Evolutionary conservation across 2,329 filamentous ascomycete species (phyloP).

Genomic region (Fusarium armeniacum): DNA sequence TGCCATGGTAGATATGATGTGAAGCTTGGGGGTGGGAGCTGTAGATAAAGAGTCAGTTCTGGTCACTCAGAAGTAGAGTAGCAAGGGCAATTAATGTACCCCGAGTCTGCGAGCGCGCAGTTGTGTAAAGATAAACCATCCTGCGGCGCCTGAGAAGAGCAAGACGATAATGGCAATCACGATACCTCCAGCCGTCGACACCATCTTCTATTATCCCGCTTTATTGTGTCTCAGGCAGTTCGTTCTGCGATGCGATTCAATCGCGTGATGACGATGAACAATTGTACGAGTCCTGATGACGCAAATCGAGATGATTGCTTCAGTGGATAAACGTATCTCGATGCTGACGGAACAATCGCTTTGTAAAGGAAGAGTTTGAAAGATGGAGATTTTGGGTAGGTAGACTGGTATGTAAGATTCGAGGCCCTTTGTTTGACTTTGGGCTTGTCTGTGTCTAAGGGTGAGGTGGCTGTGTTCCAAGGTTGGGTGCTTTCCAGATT

Average conservation of each 20-base stretch:
- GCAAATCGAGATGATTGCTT: constrained; percentile 13
- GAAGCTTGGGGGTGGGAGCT: constrained; percentile 78
- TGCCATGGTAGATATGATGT: constrained; percentile 80
- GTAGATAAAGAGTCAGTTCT: constrained; percentile 30
- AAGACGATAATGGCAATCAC: constrained; percentile 79
- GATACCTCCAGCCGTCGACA: constrained; percentile 74
- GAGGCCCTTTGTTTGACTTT: constrained; percentile 18
- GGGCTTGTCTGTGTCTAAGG: constrained; percentile 21
- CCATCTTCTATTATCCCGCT: constrained; percentile 59
- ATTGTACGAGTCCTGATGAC: background rate
- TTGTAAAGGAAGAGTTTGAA: background rate
- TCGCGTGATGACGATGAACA: constrained; percentile 24
- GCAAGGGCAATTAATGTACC: constrained; percentile 58
- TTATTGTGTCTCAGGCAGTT: constrained; percentile 6
- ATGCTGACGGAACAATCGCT: background rate
- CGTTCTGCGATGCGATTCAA: constrained; percentile 19
- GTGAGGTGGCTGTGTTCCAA: constrained; percentile 38
- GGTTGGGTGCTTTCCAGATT: constrained; percentile 11
- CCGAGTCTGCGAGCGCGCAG: constrained; percentile 80
- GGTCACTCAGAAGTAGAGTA: background rate
- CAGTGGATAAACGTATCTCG: background rate
- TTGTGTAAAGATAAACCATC: constrained; percentile 80
- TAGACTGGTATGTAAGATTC: constrained; percentile 5
- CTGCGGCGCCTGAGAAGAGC: constrained; percentile 67
- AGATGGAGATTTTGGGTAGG: background rate